Base-by-base conservation (phyloP, 2,329 filamentous ascomycete species). In the Penicillium glabrum region DNA sequence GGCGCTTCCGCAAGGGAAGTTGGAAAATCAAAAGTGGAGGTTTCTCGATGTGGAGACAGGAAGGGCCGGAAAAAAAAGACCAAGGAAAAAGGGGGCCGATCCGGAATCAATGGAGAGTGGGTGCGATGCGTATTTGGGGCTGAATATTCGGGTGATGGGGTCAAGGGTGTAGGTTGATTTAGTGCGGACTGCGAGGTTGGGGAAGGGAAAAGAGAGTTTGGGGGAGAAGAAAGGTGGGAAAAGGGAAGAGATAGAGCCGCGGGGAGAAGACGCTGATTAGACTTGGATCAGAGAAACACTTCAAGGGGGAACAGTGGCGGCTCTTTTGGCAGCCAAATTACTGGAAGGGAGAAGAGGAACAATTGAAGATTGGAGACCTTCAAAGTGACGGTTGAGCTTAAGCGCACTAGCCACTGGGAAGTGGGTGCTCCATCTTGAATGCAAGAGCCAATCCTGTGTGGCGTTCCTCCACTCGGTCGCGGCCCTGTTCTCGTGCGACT, bases 1-100 rank as follows among this genome's bases (percentile, higher is more conserved):
- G 57, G 58, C 62, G 66, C 67, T 71, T 60, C 58, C 68, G 64
- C 65, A 63, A 65, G 57, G 60, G 60, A 63, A 53, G 53, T 47
- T 53, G 53, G 64, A 69, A 66, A 65, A 62, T 64, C 59, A 62
- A 64, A 59, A 63, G 57, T 59, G 57, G 56, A 59, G 56, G 55
- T 46, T 54, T 43, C 48, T 21, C 14, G 46, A 54, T 58, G 60
- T 58, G 58, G 56, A 61, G 60, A 48, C 52, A 46, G 54, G 61
- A 53, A 52, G 53, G 48, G 51, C 56, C 52, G 54, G 56, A 57
- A 53, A 56, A 29, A 29, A 47, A 43, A 51, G 50, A 29, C 37
- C 46, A 47, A 33, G 53, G 53, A 45, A 49, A 55, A 52, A 54
- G 45, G 46, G 47, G 45, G 45, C 5, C 13, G n/a, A 33, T 44